Evolutionary conservation across 1,284 basidiomycete species (phyloP).

Genomic region (Microbotryomycetes sp.): DNA sequence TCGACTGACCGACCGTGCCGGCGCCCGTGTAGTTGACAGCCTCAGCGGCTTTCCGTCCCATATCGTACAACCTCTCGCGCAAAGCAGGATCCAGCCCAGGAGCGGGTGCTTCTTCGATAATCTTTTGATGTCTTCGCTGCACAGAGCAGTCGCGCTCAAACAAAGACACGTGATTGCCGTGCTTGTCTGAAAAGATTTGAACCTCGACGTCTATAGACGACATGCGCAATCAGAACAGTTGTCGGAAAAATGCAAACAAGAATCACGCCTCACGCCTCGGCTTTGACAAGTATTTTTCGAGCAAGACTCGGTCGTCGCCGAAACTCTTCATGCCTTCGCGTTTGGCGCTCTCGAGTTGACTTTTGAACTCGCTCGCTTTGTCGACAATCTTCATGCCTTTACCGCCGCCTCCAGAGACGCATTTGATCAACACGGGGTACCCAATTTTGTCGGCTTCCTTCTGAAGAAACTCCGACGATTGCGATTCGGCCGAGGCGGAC

Average conservation of each 20-base stretch:
- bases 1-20: constrained; percentile 65
- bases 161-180: constrained; percentile 70
- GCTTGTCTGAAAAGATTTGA: constrained; percentile 68
- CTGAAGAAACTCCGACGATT: constrained; percentile 58
- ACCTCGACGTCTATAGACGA: constrained; percentile 57
- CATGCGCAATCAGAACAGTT: background rate
- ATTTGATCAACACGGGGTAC: constrained; percentile 43
- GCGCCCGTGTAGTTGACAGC: constrained; percentile 86
- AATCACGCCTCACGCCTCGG: constrained; percentile 48
- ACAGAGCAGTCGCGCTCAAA: constrained; percentile 94
- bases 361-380: constrained; percentile 56
- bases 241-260: background rate
- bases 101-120: constrained; percentile 91
- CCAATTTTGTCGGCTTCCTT: constrained; percentile 51
- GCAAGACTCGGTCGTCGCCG: constrained; percentile 72
- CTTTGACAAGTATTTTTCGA: constrained; percentile 76
- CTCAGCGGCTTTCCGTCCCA: constrained; percentile 82
- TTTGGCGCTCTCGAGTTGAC: constrained; percentile 73
- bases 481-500: constrained; percentile 45
- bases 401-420: constrained; percentile 43
- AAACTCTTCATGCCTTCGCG: constrained; percentile 80
- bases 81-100: constrained; percentile 71
- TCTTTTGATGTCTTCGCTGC: constrained; percentile 69
- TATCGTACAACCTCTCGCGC: constrained; percentile 69
- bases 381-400: constrained; percentile 46